These are phyloP conservation scores for Phalaenopsis equestris DNA, from an alignment of 106 monocot species.

Conservation along the genomic window DNA sequence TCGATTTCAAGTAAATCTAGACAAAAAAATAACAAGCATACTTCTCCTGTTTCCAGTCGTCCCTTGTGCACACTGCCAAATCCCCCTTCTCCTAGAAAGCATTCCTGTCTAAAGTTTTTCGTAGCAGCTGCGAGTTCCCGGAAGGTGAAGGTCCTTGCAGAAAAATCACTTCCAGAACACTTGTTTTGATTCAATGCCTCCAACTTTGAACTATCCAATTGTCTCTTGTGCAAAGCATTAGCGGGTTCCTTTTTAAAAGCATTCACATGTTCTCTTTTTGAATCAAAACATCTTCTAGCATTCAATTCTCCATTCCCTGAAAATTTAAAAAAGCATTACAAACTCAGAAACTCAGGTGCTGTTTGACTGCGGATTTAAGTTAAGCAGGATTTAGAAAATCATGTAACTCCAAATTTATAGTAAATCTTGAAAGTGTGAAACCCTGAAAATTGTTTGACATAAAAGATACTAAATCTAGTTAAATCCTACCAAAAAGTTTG, in stretches of 20 bases:
- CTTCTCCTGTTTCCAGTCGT: slow-evolving; percentile 5
- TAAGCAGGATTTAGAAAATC: too few relatives aligned
- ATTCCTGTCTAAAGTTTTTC: slow-evolving; percentile 11
- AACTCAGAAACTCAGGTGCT: background rate
- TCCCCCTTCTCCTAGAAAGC: slow-evolving; percentile 12
- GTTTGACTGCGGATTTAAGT: too few relatives aligned
- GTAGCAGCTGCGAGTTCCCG: slow-evolving; percentile 7
- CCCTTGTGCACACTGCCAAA: slow-evolving; percentile 11
- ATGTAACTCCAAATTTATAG: too few relatives aligned
- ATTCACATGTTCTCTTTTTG: background rate
- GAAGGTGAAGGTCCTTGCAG: slow-evolving; percentile 8
- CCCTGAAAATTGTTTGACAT: too few relatives aligned
- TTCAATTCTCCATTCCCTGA: background rate
- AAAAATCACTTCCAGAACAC: slow-evolving; percentile 7
- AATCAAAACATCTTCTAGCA: background rate
- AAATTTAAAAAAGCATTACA: background rate
- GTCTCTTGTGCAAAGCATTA: background rate
- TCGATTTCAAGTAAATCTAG: background rate
- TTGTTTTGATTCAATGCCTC: slow-evolving; percentile 3
- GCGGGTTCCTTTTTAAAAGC: background rate
- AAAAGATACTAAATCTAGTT: too few relatives aligned
- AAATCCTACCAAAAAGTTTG: too few relatives aligned
- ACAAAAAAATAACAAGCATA: slow-evolving; percentile 3
- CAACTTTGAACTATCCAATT: background rate
- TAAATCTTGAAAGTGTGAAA: too few relatives aligned